Evolutionary conservation across 164 flowering plant species (phyloP), one percentile per base, ranked within the genome.

Genomic region (Vitis cinerea): DNA sequence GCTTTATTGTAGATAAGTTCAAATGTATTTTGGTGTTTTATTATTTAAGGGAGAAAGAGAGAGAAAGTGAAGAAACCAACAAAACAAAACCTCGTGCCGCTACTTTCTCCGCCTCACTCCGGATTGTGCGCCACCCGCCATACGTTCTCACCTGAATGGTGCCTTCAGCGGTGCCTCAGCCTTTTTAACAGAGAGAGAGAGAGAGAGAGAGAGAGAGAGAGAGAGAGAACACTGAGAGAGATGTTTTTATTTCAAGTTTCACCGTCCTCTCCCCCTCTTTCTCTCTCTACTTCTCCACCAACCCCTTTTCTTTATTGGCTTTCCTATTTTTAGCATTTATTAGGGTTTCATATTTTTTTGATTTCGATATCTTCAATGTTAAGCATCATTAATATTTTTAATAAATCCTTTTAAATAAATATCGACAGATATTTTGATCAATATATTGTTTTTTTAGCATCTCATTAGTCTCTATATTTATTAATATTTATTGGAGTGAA

Each of bases 111-210:
- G 48, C 48, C n/a, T 64, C 17, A 58, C 83, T 65, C 89, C 85
- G 89, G 81, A 77, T 77, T 75, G 66, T 75, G 80, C 82, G 90
- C 88, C 86, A 78, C 29, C 47, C 13, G 77, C 86, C 89, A 87
- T 80, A 52, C 88, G 92, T 81, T 72, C 37, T 29, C 66, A 76
- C 78, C 72, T 81, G 59, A 77, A 71, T 90, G 95, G 90, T 71
- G 63, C 48, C 44, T 17, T 23, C 0, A 72, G 76, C 94, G 92
- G 94, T 85, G 89, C 77, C 65, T 65, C 79, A 65, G 81, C 79
- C 77, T 75, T 77, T 64, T 51, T 8, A 9, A 37, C 4, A 65
- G 0, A 65, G 23, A 19, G 23, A 19, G 23, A 19, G 23, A 19
- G 23, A 19, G 19, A 17, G 19, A 17, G 17, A 17, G 17, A 17